Conservation (phyloP, 1,139 yeast genomes). For the Kodamaea arcana region DNA sequence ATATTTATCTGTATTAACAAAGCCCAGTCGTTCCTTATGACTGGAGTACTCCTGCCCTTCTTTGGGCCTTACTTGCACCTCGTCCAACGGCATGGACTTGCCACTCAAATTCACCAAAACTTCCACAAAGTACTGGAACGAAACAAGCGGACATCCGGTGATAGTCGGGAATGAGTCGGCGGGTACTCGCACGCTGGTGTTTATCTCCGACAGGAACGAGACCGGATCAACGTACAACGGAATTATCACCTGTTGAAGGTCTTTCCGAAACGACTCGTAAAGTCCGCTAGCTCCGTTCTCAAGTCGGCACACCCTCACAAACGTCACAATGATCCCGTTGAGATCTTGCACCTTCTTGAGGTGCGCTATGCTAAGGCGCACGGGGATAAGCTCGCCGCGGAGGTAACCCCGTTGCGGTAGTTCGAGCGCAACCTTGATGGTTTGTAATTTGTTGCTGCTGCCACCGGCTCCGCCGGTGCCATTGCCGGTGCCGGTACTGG, state of each 20-base stretch:
- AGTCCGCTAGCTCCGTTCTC: conserved; percentile 62
- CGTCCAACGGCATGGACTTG: conserved; percentile 32
- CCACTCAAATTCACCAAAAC: conserved; percentile 67
- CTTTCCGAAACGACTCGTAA: conserved; percentile 79
- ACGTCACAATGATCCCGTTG: conserved; percentile 75
- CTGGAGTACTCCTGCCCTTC: conserved; percentile 19
- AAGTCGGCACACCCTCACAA: conserved; percentile 76
- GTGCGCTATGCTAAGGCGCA: conserved; percentile 63
- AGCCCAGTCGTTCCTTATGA: conserved; percentile 33
- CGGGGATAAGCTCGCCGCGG: conserved; percentile 74
- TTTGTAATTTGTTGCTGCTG: too few species aligned
- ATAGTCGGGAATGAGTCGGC: conserved; percentile 86
- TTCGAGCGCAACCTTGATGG: conserved; percentile 53
- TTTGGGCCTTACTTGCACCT: conserved; percentile 16
- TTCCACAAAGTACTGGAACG: conserved; percentile 83
- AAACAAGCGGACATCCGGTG: conserved; percentile 64
- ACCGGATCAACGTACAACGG: conserved; percentile 78
- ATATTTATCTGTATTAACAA: conserved; percentile 73
- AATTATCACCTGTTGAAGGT: conserved; percentile 69
- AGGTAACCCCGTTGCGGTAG: conserved; percentile 68
- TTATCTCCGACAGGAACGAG: conserved; percentile 53
- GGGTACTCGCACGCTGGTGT: conserved; percentile 68
- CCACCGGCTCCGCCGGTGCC: too few species aligned
- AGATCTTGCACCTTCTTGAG: conserved; percentile 66
- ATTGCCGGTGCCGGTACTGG: too few species aligned